phyloP scores from a whole-genome alignment of 768 basidiomycete species.

The Rhizopogon roseolus region DNA sequence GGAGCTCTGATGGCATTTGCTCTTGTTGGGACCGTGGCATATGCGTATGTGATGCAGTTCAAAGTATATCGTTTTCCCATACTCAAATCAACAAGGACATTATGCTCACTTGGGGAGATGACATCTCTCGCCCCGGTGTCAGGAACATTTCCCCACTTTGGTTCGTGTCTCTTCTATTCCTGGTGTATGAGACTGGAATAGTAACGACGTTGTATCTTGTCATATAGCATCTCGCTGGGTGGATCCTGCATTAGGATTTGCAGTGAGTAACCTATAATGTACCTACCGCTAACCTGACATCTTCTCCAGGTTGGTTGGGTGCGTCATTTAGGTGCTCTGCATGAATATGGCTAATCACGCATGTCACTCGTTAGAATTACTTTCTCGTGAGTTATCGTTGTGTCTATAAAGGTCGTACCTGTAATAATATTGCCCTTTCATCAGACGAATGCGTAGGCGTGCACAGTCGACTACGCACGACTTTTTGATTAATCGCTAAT shows the following conservation, averaged over 20 bases:
- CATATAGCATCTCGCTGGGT: constrained; percentile 48
- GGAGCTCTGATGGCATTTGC: constrained; percentile 63
- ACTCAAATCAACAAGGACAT: constrained; percentile 30
- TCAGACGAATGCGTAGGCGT: constrained; percentile 3
- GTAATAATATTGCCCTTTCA: neutral
- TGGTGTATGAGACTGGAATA: neutral
- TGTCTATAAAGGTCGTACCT: neutral
- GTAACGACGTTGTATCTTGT: neutral
- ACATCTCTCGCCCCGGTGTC: constrained; percentile 74
- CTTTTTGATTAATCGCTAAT: neutral
- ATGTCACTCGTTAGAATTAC: constrained; percentile 42
- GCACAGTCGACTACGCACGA: neutral
- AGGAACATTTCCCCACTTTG: constrained; percentile 74
- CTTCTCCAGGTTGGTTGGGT: constrained; percentile 8
- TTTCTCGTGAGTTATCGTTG: constrained; percentile 37
- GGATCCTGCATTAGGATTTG: constrained; percentile 57
- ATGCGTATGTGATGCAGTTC: constrained; percentile 36
- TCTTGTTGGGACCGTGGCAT: constrained; percentile 61
- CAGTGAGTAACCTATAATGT: constrained; percentile 33
- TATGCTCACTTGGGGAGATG: constrained; percentile 76
- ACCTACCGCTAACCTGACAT: neutral
- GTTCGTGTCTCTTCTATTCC: constrained; percentile 23
- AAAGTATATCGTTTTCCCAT: constrained; percentile 18
- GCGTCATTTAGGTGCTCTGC: neutral
- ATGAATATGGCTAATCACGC: constrained; percentile 19